Base-by-base conservation (phyloP, 1,284 basidiomycete genomes). In the Moesziomyces sp. region DNA sequence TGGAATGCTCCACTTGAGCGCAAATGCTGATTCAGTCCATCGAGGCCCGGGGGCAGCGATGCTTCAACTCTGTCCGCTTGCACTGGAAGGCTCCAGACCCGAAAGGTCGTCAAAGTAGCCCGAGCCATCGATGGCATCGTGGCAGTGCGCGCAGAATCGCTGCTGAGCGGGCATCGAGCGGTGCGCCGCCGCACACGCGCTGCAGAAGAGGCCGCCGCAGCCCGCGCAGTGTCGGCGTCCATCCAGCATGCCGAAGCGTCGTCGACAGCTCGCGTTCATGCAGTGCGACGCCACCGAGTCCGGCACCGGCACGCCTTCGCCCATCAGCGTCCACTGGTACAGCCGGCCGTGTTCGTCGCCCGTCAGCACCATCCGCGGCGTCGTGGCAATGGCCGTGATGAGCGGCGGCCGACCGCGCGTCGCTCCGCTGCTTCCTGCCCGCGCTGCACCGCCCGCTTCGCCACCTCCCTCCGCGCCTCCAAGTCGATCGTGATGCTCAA, bases 321-420 rank as follows among this genome's bases (percentile, higher is more conserved):
- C 82, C 18, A 68, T 76, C 46, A 84, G 52, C 9, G 73, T 62
- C 83, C 82, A 83, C 28, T 61, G 56, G 46, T 78, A 83, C 26
- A 84, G 55, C 16, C 72, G 56, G 8, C 83, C 83, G 6, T 52
- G 24, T 21, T 70, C 75, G 56, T 83, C 79, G 35, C 82, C 83
- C 6, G 74, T 76, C 48, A 80, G 60, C 21, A 83, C 18, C 63
- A 62, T 66, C 43, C 56, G 52, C 23, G 43, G 49, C 24, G 69
- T 66, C 5, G 56, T 54, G 8, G 54, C 49, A 14, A 75, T 63
- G 9, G 58, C 61, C 10, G 66, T 78, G 55, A 71, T 76, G 42
- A 58, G 56, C 14, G 67, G 74, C 18, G 67, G 74, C 47, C 46
- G 38, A 19, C 45, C 28, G 23, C 43, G 63, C 24, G 21, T 18